phyloP scores from a whole-genome alignment of 306 rosid genomes.

The Cercis canadensis region DNA sequence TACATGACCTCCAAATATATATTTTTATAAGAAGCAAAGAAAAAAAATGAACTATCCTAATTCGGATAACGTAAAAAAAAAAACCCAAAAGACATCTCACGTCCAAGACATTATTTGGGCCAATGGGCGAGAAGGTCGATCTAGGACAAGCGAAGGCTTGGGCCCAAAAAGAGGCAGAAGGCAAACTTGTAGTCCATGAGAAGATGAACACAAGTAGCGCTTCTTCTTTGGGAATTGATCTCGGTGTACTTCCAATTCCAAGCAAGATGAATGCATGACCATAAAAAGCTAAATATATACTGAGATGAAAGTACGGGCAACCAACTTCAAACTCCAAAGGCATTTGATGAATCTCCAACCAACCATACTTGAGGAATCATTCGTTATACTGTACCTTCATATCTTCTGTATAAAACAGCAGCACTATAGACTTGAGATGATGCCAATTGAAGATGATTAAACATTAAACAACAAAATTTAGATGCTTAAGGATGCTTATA shows the following conservation, averaged over 20 bases:
- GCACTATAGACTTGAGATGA: not conserved
- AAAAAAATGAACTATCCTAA: too few species aligned
- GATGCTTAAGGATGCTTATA: not conserved
- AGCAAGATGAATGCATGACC: too few species aligned
- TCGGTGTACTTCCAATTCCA: not conserved
- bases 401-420: slow-evolving; percentile 20
- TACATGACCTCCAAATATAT: too few species aligned
- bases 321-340: not conserved
- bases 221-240: not conserved
- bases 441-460: not conserved
- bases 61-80: too few species aligned
- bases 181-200: not conserved
- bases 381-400: not conserved
- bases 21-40: too few species aligned
- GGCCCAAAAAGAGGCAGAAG: not conserved
- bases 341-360: slow-evolving; percentile 9
- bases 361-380: not conserved
- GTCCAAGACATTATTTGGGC: too few species aligned
- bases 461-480: not conserved
- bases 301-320: too few species aligned
- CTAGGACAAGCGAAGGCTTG: not conserved
- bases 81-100: too few species aligned
- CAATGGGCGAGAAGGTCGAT: slow-evolving; percentile 1
- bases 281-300: too few species aligned
- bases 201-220: not conserved